Percentiles rank a stretch among this genome's conserved stretches.
These are phyloP conservation scores for Lotus japonicus DNA, from an alignment of 306 rosid genomes.

Conservation along the genomic window DNA sequence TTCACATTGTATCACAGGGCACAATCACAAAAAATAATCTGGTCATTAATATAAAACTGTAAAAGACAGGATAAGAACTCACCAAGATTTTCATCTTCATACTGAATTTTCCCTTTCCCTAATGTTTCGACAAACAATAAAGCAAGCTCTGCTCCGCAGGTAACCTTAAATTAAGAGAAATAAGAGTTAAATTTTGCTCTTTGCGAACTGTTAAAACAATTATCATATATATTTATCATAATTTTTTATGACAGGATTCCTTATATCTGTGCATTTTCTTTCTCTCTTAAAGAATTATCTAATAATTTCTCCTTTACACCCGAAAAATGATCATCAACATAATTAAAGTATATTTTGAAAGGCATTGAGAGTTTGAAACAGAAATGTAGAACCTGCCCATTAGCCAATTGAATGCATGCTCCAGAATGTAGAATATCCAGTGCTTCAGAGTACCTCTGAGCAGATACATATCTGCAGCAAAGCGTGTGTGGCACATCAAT, in stretches of 20 bases:
- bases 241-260: background rate
- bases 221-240: background rate
- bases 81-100: slow-evolving; percentile 62
- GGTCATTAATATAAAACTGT: background rate
- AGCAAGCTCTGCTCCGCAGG: slow-evolving; percentile 96
- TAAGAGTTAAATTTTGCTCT: slow-evolving; percentile 2
- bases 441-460: slow-evolving; percentile 72
- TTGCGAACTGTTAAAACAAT: background rate
- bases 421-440: slow-evolving; percentile 84
- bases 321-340: background rate
- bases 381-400: slow-evolving; percentile 57
- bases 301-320: background rate
- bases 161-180: slow-evolving; percentile 49
- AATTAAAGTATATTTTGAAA: slow-evolving; percentile 9
- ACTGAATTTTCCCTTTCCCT: slow-evolving; percentile 72
- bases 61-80: slow-evolving; percentile 33
- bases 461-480: slow-evolving; percentile 67
- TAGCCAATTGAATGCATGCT: slow-evolving; percentile 71
- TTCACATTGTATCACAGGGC: background rate
- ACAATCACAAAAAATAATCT: background rate
- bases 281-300: background rate
- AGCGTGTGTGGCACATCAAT: slow-evolving; percentile 22
- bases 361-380: background rate
- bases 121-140: slow-evolving; percentile 79
- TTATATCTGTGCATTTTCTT: background rate